These are phyloP conservation scores for Tetrapisispora phaffii DNA, from an alignment of 805 yeast genomes.

Conservation along the genomic window DNA sequence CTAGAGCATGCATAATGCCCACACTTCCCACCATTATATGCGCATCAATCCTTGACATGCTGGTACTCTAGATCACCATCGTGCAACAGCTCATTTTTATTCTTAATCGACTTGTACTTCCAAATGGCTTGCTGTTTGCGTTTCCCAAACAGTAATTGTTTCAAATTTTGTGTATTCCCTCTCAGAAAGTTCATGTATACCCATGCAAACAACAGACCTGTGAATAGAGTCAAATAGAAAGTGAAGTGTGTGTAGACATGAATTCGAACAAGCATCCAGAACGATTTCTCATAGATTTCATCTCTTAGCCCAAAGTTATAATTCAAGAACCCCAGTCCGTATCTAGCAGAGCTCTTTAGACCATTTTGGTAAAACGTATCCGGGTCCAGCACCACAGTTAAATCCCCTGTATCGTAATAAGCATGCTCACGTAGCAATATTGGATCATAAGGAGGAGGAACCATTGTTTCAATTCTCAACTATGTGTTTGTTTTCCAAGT, in stretches of 20 bases:
- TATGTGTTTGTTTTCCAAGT: no score
- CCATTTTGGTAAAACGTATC: constrained; percentile 24
- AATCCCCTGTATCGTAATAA: constrained; percentile 26
- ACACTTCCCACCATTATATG: background rate
- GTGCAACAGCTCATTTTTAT: background rate
- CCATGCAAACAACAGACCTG: constrained; percentile 14
- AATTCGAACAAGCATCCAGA: constrained; percentile 12
- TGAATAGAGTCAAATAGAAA: constrained; percentile 13
- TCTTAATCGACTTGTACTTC: background rate
- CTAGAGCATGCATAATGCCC: no score
- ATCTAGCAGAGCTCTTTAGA: constrained; percentile 20
- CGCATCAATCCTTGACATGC: constrained; percentile 12
- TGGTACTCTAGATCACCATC: constrained; percentile 16
- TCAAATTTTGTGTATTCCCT: background rate
- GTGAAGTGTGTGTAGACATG: constrained; percentile 20
- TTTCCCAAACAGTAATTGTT: background rate
- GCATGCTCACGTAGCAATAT: constrained; percentile 31
- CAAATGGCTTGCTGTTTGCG: background rate
- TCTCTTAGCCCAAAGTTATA: constrained; percentile 18
- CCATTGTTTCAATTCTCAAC: constrained; percentile 13
- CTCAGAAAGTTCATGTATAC: background rate
- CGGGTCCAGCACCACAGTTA: constrained; percentile 21
- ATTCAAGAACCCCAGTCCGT: constrained; percentile 30
- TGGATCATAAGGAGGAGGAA: constrained; percentile 31
- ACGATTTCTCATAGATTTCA: constrained; percentile 18